A percentile compares a stretch with the other conserved stretches of the same genome.
Conservation (phyloP, 2,329 filamentous ascomycete species). For the Aspergillus calidoustus region DNA sequence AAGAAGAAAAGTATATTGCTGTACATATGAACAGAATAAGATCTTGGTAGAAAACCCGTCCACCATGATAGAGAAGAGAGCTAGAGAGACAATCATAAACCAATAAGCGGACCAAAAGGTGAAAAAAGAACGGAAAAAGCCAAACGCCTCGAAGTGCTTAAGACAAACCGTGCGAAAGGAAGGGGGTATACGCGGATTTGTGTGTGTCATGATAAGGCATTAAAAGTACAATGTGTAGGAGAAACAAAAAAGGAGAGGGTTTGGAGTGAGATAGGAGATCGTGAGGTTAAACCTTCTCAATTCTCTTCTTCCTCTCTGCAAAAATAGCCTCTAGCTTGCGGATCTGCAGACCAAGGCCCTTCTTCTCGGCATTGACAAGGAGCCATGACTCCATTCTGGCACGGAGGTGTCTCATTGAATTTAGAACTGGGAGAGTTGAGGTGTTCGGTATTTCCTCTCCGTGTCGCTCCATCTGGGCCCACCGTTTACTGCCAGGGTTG, state of each 20-base stretch:
- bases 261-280: constrained; percentile 1
- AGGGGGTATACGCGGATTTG: constrained; percentile 16
- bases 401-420: constrained; percentile 69
- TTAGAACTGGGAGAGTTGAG: constrained; percentile 68
- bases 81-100: neutral
- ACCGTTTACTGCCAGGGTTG: constrained; percentile 69
- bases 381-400: constrained; percentile 86
- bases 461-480: constrained; percentile 63
- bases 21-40: neutral
- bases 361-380: constrained; percentile 79
- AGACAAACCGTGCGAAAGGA: constrained; percentile 5
- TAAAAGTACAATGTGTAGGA: constrained; percentile 3
- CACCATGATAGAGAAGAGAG: neutral
- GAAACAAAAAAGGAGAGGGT: neutral
- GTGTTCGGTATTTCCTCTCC: neutral
- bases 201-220: constrained; percentile 16
- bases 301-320: constrained; percentile 55
- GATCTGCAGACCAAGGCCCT: constrained; percentile 63
- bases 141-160: constrained; percentile 14
- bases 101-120: neutral
- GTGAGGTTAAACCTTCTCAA: constrained; percentile 30
- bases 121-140: neutral
- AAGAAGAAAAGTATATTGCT: neutral
- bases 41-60: neutral
- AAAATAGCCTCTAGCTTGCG: constrained; percentile 71